Evolutionary conservation across 2,329 filamentous ascomycete species (phyloP), one percentile per base, ranked within the genome.

Genomic region (Gaeumannomyces tritici): DNA sequence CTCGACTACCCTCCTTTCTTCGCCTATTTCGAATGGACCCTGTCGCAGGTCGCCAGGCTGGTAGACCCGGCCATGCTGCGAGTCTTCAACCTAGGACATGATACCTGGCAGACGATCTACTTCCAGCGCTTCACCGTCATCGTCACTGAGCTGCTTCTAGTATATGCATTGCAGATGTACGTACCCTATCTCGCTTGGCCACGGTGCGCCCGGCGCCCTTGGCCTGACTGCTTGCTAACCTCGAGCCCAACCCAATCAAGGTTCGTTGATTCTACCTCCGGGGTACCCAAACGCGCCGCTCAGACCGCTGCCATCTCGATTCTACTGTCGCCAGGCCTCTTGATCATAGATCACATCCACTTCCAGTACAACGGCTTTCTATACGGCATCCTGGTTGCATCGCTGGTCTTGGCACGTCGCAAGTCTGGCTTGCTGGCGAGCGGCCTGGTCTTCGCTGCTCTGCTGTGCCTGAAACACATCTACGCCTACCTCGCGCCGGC

Each of bases 361-460:
- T 99, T 99, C 74, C 95, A 99, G 79, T 99, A 99, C 79, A 99
- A 99, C 78, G 93, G 95, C 55, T 92, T 93, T 76, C 86, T 99
- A 76, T 99, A 98, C 73, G 95, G 95, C 51, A 79, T 98, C 56
- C 80, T 99, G 60, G 84, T 98, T 51, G 80, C 93, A 62, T 98
- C 95, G 2, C 82, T 99, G 59, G 89, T 96, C 1, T 78, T 96
- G 64, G 91, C 92, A 8, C 87, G 91, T 60, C 85, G 88, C 68
- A 85, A 84, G 70, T 88, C 88, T 3, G 89, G 89, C 0, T 79
- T 95, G 42, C 81, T 98, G 15, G 79, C 80, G 57, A 95, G 92
- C 68, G 95, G 92, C 0, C 78, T 96, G 2, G 75, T 92, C 8
- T 99, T 98, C 73, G 93, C 93, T 2, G 82, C 83, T 1, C 79